These are phyloP conservation scores for Cystofilobasidium capitatum DNA, from an alignment of 768 basidiomycete species.

Conservation along the genomic window DNA sequence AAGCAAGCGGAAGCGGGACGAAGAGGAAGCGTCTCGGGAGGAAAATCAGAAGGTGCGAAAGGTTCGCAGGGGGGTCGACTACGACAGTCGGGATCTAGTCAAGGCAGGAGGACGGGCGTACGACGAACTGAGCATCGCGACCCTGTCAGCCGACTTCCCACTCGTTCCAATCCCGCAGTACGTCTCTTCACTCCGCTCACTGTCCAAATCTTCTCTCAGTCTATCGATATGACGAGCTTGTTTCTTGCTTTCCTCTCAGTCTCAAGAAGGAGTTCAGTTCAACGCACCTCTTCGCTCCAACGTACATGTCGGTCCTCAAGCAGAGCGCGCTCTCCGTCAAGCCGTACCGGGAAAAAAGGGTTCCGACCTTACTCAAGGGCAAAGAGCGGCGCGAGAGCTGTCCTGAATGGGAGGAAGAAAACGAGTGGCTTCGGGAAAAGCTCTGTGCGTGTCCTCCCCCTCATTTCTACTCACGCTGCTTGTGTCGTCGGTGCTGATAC, in stretches of 20 bases:
- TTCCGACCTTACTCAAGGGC: constrained; percentile 8
- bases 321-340: constrained; percentile 37
- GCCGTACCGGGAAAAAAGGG: constrained; percentile 30
- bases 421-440: constrained; percentile 46
- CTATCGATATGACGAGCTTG: constrained; percentile 43
- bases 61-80: constrained; percentile 27
- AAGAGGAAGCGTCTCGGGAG: constrained; percentile 45
- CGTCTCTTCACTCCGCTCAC: constrained; percentile 20
- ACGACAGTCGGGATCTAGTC: constrained; percentile 29
- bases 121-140: constrained; percentile 48
- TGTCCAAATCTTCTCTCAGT: constrained; percentile 37
- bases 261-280: constrained; percentile 47
- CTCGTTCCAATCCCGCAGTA: constrained; percentile 13
- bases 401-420: constrained; percentile 44
- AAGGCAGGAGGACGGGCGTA: constrained; percentile 49
- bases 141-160: constrained; percentile 30
- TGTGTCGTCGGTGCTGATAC: background rate
- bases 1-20: constrained; percentile 23
- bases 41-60: constrained; percentile 37
- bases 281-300: constrained; percentile 55
- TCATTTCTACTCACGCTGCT: constrained; percentile 23
- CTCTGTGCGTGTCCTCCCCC: constrained; percentile 36
- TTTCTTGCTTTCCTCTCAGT: constrained; percentile 56
- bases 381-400: constrained; percentile 34
- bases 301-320: constrained; percentile 48